Conservation (phyloP, 2,329 filamentous ascomycete genomes). For the Penicillium sp. region DNA sequence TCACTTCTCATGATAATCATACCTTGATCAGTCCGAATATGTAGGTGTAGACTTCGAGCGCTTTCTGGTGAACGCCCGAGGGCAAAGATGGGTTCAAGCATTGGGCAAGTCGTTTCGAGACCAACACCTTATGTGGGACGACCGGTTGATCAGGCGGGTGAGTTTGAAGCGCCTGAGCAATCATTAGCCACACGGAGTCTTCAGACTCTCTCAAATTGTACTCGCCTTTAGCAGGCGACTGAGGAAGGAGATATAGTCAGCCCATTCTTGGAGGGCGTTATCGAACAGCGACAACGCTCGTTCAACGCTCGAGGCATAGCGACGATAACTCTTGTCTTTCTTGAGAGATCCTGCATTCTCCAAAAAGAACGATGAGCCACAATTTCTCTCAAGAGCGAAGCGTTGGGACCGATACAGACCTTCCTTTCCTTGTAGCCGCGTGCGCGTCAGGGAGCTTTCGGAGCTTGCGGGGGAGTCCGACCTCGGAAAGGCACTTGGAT, state of each 20-base stretch:
- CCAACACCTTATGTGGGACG: slow-evolving; percentile 77
- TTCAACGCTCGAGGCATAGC: slow-evolving; percentile 87
- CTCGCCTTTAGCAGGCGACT: slow-evolving; percentile 83
- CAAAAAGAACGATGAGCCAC: slow-evolving; percentile 5
- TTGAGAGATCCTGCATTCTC: slow-evolving; percentile 38
- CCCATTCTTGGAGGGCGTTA: slow-evolving; percentile 94
- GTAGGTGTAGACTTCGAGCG: slow-evolving; percentile 88
- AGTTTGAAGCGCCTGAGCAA: slow-evolving; percentile 75
- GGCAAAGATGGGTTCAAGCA: slow-evolving; percentile 91
- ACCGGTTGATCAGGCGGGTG: slow-evolving; percentile 70
- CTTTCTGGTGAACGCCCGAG: slow-evolving; percentile 96
- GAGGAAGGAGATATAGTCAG: slow-evolving; percentile 97
- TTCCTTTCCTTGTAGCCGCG: slow-evolving; percentile 74
- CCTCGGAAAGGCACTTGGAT: slow-evolving; percentile 44
- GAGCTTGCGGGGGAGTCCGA: slow-evolving; percentile 76
- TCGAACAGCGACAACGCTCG: slow-evolving; percentile 88
- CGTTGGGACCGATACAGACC: slow-evolving; percentile 55
- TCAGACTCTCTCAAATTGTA: not conserved
- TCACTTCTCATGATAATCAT: slow-evolving; percentile 25
- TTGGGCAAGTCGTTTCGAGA: slow-evolving; percentile 91
- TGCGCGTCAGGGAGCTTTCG: slow-evolving; percentile 76
- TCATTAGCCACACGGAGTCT: not conserved
- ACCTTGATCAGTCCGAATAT: slow-evolving; percentile 84
- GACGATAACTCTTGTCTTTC: slow-evolving; percentile 71
- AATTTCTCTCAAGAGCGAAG: not conserved